These are phyloP conservation scores for Asclepias syriaca DNA, from an alignment of 257 asterid species.

Conservation along the genomic window DNA sequence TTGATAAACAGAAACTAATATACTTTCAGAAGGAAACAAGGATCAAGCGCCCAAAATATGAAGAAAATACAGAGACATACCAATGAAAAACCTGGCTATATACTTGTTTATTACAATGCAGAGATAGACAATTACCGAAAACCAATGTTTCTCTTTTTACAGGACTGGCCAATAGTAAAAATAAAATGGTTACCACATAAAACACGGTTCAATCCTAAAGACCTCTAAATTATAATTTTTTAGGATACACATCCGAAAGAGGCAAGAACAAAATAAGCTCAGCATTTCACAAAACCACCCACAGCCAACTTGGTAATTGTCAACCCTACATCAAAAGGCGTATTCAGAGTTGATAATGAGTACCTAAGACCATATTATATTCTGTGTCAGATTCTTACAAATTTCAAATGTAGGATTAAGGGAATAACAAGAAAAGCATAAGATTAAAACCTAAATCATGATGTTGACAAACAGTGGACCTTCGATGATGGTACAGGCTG, in stretches of 20 bases:
- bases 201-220: background rate
- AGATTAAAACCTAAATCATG: background rate
- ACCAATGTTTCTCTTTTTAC: background rate
- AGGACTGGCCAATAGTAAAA: background rate
- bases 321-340: no score
- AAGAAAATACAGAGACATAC: constrained; percentile 6
- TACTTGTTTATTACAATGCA: background rate
- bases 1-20: background rate
- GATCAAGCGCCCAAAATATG: background rate
- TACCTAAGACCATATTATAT: no score
- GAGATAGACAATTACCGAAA: background rate
- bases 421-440: background rate
- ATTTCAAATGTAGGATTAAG: no score
- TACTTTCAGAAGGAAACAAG: background rate
- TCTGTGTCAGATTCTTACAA: no score
- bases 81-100: background rate
- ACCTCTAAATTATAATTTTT: background rate
- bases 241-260: background rate
- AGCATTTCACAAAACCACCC: no score
- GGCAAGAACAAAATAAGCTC: background rate
- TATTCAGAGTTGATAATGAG: no score
- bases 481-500: background rate
- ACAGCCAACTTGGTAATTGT: no score
- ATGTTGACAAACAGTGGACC: background rate
- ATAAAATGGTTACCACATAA: background rate